Percentiles rank a stretch among this genome's conserved stretches.
These are phyloP conservation scores for Trametes gibbosa DNA, from an alignment of 768 basidiomycete genomes.

Conservation along the genomic window DNA sequence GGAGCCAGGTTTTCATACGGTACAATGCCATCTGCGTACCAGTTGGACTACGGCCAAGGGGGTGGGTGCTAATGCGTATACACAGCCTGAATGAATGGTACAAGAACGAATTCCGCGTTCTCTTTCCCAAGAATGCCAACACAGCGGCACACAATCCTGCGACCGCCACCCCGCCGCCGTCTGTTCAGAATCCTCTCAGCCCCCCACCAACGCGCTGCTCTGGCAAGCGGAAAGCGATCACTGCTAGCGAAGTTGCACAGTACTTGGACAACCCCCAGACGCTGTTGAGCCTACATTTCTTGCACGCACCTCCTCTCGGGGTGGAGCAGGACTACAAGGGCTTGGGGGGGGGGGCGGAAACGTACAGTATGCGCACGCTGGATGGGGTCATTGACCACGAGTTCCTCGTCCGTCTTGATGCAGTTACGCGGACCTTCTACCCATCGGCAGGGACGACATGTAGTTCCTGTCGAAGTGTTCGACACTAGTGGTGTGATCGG, in stretches of 20 bases:
- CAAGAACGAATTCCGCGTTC: background rate
- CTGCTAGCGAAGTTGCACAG: background rate
- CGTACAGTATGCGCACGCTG: background rate
- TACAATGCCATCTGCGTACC: background rate
- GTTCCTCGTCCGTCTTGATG: background rate
- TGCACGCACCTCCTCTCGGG: background rate
- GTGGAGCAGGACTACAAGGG: constrained; percentile 1
- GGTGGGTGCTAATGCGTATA: background rate
- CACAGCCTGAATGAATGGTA: background rate
- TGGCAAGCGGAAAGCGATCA: background rate
- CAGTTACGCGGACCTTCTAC: background rate
- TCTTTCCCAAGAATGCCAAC: background rate
- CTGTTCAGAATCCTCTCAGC: background rate
- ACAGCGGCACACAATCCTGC: background rate
- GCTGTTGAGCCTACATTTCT: constrained; percentile 1
- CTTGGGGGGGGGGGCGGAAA: constrained; percentile 3
- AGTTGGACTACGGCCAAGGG: background rate
- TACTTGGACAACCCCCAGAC: background rate
- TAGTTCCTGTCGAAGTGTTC: constrained; percentile 1
- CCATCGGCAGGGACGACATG: background rate
- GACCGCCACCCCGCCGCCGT: background rate
- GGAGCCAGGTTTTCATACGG: background rate
- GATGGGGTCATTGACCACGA: background rate
- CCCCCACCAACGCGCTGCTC: background rate
- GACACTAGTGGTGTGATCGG: background rate